Evolutionary conservation across 164 flowering plant species (phyloP), one percentile per base, ranked within the genome.

Genomic region (Echeveria elegans): DNA sequence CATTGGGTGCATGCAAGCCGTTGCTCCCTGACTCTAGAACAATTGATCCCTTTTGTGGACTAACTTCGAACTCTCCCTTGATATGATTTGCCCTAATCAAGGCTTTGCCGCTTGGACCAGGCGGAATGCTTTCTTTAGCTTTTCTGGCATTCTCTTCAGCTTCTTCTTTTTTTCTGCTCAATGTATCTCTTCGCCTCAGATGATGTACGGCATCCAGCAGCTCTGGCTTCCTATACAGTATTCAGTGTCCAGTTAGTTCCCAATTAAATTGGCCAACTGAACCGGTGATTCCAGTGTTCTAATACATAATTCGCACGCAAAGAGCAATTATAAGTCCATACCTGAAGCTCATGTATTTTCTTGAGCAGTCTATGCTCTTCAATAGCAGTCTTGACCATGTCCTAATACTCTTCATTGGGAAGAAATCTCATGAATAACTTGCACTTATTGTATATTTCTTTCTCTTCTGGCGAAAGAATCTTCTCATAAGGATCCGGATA

Each of bases 261-360:
- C 29, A 47, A 18, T 19, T 26, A 24, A 47, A 18, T 19, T 26
- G 15, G 3, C 26, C 61, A 14, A 1, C 16, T 4, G 9, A 24
- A 56, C 28, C 19, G 2, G 19, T 19, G 0, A 52, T 23, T 52
- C 15, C 2, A 16, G 23, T 12, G 6, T 28, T 14, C 7, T 15
- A 18, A 34, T 63, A 16, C 64, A 62, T 4, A 30, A 8, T 29
- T 36, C 31, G 21, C 38, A 2, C 5, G 40, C 1, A 6, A 32
- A 63, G 43, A 16, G 14, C 2, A 32, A 62, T 9, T 23, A 32
- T 31, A 24, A 3, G 38, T 38, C n/a, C 60, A 64, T 15, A 94
- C 97, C 96, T 94, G 87, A 68, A 94, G 95, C 45, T 86, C 86
- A 73, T 83, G 82, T 72, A 94, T 88, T 81, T 82, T 84, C 77